A percentile compares a stretch with the other conserved stretches of the same genome.
Conservation (phyloP, 2,329 filamentous ascomycete genomes). For the Fusarium redolens region DNA sequence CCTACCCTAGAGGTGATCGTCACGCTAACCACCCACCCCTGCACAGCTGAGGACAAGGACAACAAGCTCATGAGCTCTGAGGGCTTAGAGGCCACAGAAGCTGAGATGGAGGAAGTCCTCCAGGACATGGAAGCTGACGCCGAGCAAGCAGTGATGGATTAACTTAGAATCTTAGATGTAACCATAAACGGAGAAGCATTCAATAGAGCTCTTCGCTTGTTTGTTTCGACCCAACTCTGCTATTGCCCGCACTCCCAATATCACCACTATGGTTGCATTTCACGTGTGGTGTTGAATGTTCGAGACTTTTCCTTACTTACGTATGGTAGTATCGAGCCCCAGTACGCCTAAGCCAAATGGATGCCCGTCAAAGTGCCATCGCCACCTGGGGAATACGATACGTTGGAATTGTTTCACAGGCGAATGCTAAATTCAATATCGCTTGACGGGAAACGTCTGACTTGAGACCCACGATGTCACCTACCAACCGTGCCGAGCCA, state of each 20-base stretch:
- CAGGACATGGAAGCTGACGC: constrained; percentile 56
- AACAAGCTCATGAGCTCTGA: constrained; percentile 76
- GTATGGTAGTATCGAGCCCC: neutral
- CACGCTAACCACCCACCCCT: constrained; percentile 24
- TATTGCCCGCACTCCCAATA: neutral
- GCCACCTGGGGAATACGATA: constrained; percentile 12
- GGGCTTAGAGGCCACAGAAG: constrained; percentile 71
- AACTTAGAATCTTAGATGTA: neutral
- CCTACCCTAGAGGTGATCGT: neutral
- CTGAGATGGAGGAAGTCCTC: constrained; percentile 67
- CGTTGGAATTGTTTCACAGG: neutral
- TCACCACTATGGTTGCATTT: neutral
- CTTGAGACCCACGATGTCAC: constrained; percentile 14
- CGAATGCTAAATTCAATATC: neutral
- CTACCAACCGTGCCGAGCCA: constrained; percentile 1
- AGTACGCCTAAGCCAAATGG: neutral
- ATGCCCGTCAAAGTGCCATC: neutral
- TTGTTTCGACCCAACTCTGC: neutral
- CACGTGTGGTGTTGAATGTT: neutral
- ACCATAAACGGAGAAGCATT: constrained; percentile 5
- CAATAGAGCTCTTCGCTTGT: constrained; percentile 14
- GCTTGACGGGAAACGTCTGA: constrained; percentile 6
- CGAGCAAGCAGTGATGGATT: constrained; percentile 43
- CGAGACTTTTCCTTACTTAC: neutral
- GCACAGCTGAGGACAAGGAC: constrained; percentile 72